phyloP scores from a whole-genome alignment of 805 yeast species.

The Metschnikowia sp. region DNA sequence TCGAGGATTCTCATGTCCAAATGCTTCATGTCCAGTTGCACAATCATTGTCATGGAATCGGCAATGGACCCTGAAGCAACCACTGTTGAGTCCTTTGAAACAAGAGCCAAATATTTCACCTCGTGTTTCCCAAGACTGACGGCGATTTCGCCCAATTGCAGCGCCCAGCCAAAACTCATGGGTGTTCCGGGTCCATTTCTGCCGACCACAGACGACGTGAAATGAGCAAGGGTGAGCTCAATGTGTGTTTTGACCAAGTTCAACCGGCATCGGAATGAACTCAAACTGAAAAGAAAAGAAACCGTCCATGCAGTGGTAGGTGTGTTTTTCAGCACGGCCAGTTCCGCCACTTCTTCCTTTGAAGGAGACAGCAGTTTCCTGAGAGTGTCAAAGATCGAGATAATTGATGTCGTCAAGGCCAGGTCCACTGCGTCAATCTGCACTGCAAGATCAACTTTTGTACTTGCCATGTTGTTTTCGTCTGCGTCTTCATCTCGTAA shows the following conservation, averaged over 20 bases:
- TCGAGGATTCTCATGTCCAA: conserved; percentile 9
- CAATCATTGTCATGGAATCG: not conserved
- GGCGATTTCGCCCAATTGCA: conserved; percentile 1
- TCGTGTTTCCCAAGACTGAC: conserved; percentile 1
- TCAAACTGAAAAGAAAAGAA: conserved; percentile 6
- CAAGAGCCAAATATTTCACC: not conserved
- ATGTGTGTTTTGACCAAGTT: conserved; percentile 5
- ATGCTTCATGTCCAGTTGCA: conserved; percentile 2
- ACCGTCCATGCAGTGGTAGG: not conserved
- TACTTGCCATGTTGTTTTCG: not conserved
- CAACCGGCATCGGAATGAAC: conserved; percentile 5
- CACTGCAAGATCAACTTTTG: conserved; percentile 1
- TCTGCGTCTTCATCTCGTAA: not conserved
- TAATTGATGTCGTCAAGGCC: conserved; percentile 2
- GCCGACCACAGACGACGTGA: not conserved
- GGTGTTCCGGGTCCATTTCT: not conserved
- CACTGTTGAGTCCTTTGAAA: conserved; percentile 1
- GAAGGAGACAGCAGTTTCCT: not conserved
- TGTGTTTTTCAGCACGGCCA: not conserved
- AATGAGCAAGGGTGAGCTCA: conserved; percentile 1
- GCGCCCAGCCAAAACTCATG: conserved; percentile 4
- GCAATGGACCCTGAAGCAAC: conserved; percentile 2
- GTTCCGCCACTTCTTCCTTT: not conserved
- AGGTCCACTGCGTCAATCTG: conserved; percentile 9
- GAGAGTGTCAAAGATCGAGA: conserved; percentile 1